Evolutionary conservation across 192 early-diverging fungal species (phyloP), one percentile per base, ranked within the genome.

Genomic region (Coemansia sp.): DNA sequence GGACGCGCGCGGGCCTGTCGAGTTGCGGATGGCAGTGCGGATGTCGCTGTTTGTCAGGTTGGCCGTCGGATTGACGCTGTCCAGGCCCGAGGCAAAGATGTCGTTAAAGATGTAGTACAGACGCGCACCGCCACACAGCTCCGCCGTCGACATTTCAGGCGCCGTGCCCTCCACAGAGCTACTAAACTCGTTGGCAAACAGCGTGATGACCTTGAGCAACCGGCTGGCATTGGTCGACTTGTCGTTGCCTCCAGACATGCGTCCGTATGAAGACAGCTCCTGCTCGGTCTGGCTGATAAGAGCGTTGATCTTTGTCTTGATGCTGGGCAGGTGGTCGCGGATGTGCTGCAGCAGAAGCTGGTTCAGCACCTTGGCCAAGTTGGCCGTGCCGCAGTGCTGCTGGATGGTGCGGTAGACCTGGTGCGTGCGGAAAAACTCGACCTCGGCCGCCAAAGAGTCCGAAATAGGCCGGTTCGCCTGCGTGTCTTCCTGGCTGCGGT

Each of bases 41-140:
- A 91, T 91, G 38, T 91, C 87, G 53, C 78, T 74, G 51, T 80
- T 80, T 13, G 80, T 80, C 43, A 91, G 57, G 50, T 85, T 86
- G 8, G 82, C 78, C 54, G 84, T 83, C 3, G 89, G 87, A 23
- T 80, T 78, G 33, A 91, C 81, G 46, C 84, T 79, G 42, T 87
- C 84, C 19, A 91, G 67, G 14, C 87, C 85, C 18, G 79, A 55
- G 9, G 86, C 86, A 78, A 83, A 91, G 11, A 89, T 81, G 45
- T 84, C 81, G 60, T 91, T 87, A 65, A 91, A 91, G 25, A 88
- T 88, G 63, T 85, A 87, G 68, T 89, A 91, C 35, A 91, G 83
- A 35, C 86, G 82, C 10, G 89, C 89, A 6, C 89, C 89, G 33
- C 88, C 88, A 43, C 85, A 87, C 36, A 91, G 58, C 71, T 89